Conservation (phyloP, 495 filamentous ascomycete species). For the Choiromyces venosus region DNA sequence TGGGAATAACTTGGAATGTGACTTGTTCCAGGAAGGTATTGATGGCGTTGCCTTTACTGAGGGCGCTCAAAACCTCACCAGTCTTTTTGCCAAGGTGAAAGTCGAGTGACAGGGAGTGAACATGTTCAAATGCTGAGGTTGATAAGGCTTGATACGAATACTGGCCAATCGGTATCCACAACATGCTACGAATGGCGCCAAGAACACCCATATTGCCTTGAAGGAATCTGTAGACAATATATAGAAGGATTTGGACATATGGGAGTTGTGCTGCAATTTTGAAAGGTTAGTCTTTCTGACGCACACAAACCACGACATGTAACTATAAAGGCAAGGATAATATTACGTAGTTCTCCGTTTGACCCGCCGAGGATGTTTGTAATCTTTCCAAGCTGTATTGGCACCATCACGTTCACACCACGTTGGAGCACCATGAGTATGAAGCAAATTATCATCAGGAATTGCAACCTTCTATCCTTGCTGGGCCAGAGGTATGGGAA, state of each 20-base stretch:
- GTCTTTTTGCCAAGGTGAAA: conserved; percentile 97
- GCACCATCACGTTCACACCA: conserved; percentile 73
- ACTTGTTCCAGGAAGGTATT: conserved; percentile 94
- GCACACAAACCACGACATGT: conserved; percentile 42
- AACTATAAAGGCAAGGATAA: conserved; percentile 7
- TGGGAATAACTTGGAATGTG: conserved; percentile 90
- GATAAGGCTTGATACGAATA: conserved; percentile 94
- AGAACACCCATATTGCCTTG: conserved; percentile 84
- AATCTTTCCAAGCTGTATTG: conserved; percentile 67
- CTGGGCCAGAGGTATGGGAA: conserved; percentile 93
- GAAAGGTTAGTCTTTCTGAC: neutral
- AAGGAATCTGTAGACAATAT: conserved; percentile 74
- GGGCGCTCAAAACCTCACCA: conserved; percentile 85
- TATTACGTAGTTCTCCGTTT: conserved; percentile 41
- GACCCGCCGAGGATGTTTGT: conserved; percentile 59
- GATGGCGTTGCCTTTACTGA: conserved; percentile 93
- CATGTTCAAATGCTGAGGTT: conserved; percentile 92
- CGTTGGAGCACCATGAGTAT: conserved; percentile 69
- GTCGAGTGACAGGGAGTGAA: conserved; percentile 87
- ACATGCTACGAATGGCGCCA: conserved; percentile 67
- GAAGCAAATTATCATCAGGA: conserved; percentile 74
- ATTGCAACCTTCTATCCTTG: conserved; percentile 63
- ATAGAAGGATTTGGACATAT: conserved; percentile 66
- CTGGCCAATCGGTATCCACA: conserved; percentile 95
- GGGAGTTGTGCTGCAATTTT: conserved; percentile 48